Conservation (phyloP, 495 filamentous ascomycete species). For the Achaetomiella virescens region DNA sequence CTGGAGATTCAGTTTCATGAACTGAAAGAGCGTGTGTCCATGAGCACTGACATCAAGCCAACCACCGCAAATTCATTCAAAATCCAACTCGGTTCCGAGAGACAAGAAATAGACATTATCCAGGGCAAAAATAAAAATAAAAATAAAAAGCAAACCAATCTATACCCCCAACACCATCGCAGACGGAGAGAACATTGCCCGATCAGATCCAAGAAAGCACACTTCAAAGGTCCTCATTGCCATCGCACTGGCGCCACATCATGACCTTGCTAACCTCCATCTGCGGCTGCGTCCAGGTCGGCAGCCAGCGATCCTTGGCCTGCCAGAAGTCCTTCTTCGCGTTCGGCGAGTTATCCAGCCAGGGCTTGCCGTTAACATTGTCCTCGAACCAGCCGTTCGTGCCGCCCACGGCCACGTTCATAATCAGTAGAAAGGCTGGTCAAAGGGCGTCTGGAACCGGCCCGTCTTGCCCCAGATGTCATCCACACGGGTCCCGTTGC, state of each 20-base stretch:
- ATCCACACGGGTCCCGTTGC: slow-evolving; percentile 61
- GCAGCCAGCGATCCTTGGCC: slow-evolving; percentile 58
- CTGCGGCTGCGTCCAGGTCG: slow-evolving; percentile 65
- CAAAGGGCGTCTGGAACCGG: slow-evolving; percentile 63
- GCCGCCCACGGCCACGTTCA: slow-evolving; percentile 75
- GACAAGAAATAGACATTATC: slow-evolving; percentile 6
- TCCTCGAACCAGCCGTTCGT: slow-evolving; percentile 85
- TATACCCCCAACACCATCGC: slow-evolving; percentile 9
- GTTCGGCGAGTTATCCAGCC: slow-evolving; percentile 60
- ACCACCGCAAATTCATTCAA: background rate
- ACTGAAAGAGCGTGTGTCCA: background rate
- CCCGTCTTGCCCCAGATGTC: slow-evolving; percentile 66
- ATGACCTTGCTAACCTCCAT: slow-evolving; percentile 68
- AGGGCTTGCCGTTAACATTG: slow-evolving; percentile 63
- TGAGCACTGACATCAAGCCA: background rate
- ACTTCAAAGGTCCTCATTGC: slow-evolving; percentile 36
- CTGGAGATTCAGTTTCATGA: no score
- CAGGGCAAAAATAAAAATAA: background rate
- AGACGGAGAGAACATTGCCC: background rate
- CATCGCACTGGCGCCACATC: slow-evolving; percentile 73
- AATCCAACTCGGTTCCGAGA: background rate
- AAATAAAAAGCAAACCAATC: background rate
- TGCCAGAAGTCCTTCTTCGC: slow-evolving; percentile 72
- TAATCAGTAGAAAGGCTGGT: slow-evolving; percentile 74
- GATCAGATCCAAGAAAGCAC: background rate